These are phyloP conservation scores for Mucor lusitanicus DNA, from an alignment of 371 early-diverging fungal species.

Conservation along the genomic window DNA sequence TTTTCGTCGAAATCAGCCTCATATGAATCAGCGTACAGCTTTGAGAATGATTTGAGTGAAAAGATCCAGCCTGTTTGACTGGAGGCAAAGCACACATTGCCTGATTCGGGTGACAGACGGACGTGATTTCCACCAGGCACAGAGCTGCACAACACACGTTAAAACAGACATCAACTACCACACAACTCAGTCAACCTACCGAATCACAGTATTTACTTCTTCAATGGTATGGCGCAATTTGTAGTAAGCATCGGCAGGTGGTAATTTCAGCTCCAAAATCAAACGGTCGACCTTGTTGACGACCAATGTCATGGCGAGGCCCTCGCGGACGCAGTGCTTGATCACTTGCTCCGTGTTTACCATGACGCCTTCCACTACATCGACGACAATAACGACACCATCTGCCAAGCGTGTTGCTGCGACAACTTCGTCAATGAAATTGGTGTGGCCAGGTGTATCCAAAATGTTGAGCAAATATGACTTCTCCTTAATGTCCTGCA, in stretches of 20 bases:
- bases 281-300: constrained; percentile 97
- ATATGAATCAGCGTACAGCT: constrained; percentile 81
- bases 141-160: constrained; percentile 22
- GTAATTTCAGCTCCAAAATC: constrained; percentile 93
- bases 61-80: constrained; percentile 95
- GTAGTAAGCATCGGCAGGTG: constrained; percentile 95
- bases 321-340: constrained; percentile 79
- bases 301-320: constrained; percentile 81
- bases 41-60: constrained; percentile 90
- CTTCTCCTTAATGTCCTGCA: constrained; percentile 86
- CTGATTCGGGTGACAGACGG: constrained; percentile 90
- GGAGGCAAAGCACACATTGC: constrained; percentile 97
- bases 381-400: constrained; percentile 94
- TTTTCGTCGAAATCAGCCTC: constrained; percentile 70
- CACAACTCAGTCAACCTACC: constrained; percentile 30
- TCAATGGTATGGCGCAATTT: constrained; percentile 94
- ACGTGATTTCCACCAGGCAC: constrained; percentile 55
- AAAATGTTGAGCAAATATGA: constrained; percentile 88
- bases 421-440: constrained; percentile 93
- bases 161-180: background rate
- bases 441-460: constrained; percentile 96
- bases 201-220: constrained; percentile 89
- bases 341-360: constrained; percentile 91
- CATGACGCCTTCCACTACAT: constrained; percentile 97
- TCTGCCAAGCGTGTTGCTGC: constrained; percentile 88